Evolutionary conservation across 2,329 filamentous ascomycete species (phyloP), one percentile per base, ranked within the genome.

Genomic region (Escovopsis sp.): DNA sequence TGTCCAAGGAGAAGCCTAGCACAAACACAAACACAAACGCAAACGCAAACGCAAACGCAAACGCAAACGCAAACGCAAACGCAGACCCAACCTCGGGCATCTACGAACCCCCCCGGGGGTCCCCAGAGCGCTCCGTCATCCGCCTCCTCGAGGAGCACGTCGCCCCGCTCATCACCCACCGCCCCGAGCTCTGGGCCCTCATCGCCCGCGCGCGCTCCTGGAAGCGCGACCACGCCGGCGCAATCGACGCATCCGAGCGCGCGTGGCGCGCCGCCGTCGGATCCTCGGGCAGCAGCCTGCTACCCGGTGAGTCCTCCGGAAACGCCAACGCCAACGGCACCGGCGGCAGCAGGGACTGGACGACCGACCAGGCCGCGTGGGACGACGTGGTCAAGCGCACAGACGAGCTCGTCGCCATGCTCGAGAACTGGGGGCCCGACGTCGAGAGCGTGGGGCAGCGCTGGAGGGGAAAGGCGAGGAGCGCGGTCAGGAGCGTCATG

Each of bases 391-490:
- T 93, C 3, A 69, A 76, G 47, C 75, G 85, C 41, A 96, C 91
- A 0, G 76, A 87, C 43, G 79, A 85, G 56, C 63, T 96, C 36
- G 85, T 91, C 1, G 80, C 84, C 49, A 76, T 83, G 41, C 85
- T 95, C 61, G 84, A 91, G 63, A 86, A 81, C 58, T 78, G 87
- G 52, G 84, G 84, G 0, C 65, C 69, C 0, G 70, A 74, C 49
- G 69, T 77, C 18, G 76, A 79, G 48, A 55, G 76, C 28, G 78
- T 95, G 3, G 85, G 85, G 2, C 73, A 72, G 45, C 80, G 80
- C 54, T 98, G 91, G 91, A 83, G 76, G 59, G 84, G 84, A 49
- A 96, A 94, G 72, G 85, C 85, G 1, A 72, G 85, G 53, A 93
- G 77, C 58, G 88, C 88, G 10, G 70, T 94, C 3, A 70, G 87